Conservation (phyloP, 805 yeast species). For the Kuraishia hungarica region DNA sequence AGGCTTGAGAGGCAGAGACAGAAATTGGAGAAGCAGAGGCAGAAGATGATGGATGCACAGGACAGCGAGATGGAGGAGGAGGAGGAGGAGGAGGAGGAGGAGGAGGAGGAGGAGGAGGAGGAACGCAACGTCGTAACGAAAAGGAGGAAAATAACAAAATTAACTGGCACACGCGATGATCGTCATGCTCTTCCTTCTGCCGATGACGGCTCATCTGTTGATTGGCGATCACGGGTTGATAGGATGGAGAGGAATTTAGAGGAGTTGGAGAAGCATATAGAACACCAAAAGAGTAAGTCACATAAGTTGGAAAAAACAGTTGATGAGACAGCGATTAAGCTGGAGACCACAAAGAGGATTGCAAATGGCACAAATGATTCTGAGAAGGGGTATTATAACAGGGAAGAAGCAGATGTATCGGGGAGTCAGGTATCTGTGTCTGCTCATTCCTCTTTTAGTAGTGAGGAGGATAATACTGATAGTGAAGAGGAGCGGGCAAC, state of each 20-base stretch:
- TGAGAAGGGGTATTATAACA: not conserved
- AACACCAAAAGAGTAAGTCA: not conserved
- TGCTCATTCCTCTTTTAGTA: not conserved
- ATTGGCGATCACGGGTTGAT: not conserved
- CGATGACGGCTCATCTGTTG: not conserved
- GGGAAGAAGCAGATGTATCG: too few species aligned
- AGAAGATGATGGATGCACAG: slow-evolving; percentile 7
- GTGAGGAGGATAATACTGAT: not conserved
- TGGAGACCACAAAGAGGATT: not conserved
- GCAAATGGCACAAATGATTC: not conserved
- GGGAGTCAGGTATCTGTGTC: too few species aligned
- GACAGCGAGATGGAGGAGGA: slow-evolving; percentile 2
- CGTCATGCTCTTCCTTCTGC: too few species aligned
- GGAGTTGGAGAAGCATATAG: not conserved
- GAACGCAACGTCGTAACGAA: too few species aligned
- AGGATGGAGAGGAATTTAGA: not conserved
- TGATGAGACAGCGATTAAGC: not conserved
- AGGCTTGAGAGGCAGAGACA: slow-evolving; percentile 18
- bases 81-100: not conserved
- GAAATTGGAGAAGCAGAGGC: slow-evolving; percentile 18
- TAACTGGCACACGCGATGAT: too few species aligned
- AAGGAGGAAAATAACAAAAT: not conserved
- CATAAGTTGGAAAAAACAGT: not conserved
- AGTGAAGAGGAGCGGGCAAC: not conserved
- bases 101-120: not conserved